Evolutionary conservation across 1,284 basidiomycete species (phyloP).

Genomic region (Phellinidium pouzarii): DNA sequence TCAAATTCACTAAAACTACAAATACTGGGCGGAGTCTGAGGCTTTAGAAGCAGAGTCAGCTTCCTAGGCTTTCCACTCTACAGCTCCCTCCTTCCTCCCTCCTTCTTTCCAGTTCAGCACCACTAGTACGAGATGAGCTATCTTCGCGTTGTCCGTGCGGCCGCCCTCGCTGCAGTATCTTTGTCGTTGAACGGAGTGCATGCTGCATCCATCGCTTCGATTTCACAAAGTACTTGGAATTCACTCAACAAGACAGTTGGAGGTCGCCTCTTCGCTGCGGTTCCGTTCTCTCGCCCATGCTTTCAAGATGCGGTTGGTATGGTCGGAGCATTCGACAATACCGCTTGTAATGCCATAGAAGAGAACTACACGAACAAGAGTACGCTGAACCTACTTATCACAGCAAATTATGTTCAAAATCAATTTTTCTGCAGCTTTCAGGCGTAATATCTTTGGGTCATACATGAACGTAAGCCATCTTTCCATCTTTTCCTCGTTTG

Average conservation of each 20-base stretch:
- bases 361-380: constrained; percentile 4
- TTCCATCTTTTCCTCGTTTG: neutral
- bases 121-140: too few species aligned
- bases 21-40: too few species aligned
- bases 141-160: too few species aligned
- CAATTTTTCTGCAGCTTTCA: neutral
- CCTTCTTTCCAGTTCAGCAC: too few species aligned
- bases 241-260: neutral
- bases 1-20: too few species aligned
- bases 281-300: constrained; percentile 2
- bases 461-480: constrained; percentile 1
- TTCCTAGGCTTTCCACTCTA: too few species aligned
- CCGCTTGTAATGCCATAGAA: neutral
- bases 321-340: neutral
- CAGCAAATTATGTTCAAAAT: too few species aligned
- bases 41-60: too few species aligned
- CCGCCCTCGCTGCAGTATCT: too few species aligned
- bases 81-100: too few species aligned
- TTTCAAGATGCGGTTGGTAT: neutral
- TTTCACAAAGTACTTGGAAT: neutral
- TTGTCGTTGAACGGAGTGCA: too few species aligned
- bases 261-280: neutral
- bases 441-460: neutral
- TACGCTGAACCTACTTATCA: too few species aligned
- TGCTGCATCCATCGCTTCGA: neutral